Base-by-base conservation (phyloP, 768 basidiomycete species). In the Austroboletus festivus region DNA sequence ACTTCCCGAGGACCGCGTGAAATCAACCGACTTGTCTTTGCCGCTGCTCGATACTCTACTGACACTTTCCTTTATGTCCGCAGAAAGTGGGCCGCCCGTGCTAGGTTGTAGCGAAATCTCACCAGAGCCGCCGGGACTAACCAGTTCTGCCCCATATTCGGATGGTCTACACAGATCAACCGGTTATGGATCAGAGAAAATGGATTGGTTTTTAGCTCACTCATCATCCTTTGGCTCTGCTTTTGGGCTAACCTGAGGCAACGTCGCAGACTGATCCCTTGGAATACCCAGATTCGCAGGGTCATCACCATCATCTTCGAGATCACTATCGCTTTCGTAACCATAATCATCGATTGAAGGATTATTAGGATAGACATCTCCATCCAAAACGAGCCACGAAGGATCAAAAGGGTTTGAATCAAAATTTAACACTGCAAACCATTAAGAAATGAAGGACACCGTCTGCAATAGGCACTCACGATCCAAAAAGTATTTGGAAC, bases 321-420 rank as follows among this genome's bases (percentile, higher is more conserved):
- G 59, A 31, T 69, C 68, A 18, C 68, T 69, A 46, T 69, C 68
- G 3, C 64, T 65, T 15, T 37, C 56, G 41, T 69, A 69, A 4
- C 55, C 68, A 47, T 66, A 64, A 2, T 62, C 63, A 3, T 55
- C 58, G 4, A 58, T 45, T 5, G 1, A 21, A 33, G 40, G 15
- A 8, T 44, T 16, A 10, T 31, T 44, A 3, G 52, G 60, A 18
- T 59, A 21, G 16, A 39, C 52, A 10, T 41, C 31, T 22, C 13
- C 37, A 20, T 46, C 45, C 3, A 65, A 53, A 13, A 60, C 57
- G 12, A 26, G 26, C 23, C 58, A 42, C 2, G 52, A 53, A 1
- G 23, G n/a, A 5, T 64, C 51, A 1, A 46, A 38, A 5, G 43
- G 44, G 22, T 35, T 44, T 0, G 42, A 7, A 30, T 56, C 52